Conservation (phyloP, 1,139 yeast genomes). For the Taiozyma sp. region DNA sequence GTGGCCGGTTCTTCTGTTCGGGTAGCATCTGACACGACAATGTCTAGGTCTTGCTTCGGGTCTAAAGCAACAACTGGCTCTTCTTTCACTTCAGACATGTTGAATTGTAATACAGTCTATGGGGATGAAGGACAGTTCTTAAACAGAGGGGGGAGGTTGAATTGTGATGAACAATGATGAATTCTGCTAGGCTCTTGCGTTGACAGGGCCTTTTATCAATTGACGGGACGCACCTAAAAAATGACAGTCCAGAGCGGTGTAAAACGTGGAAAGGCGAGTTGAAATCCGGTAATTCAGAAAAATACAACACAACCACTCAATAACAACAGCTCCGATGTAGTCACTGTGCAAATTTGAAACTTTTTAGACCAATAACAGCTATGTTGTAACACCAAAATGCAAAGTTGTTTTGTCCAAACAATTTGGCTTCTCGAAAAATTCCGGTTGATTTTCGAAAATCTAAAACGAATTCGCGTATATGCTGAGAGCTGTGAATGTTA, state of each 20-base stretch:
- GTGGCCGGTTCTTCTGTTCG: neutral
- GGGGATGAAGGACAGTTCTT: neutral
- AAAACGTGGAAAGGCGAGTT: neutral
- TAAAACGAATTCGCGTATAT: neutral
- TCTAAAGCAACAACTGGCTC: neutral
- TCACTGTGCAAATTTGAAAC: neutral
- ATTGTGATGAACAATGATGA: neutral
- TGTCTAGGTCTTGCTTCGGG: slow-evolving; percentile 6
- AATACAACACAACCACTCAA: neutral
- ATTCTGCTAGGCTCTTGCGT: neutral
- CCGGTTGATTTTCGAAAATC: neutral
- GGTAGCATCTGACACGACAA: slow-evolving; percentile 5
- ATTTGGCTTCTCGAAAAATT: neutral
- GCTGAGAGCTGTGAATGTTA: too few species aligned
- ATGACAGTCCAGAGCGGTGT: neutral
- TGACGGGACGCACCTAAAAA: neutral
- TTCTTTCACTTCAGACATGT: neutral
- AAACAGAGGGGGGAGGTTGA: neutral
- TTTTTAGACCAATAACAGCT: neutral
- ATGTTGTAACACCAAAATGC: too few species aligned
- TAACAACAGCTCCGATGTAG: neutral
- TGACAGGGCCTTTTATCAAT: neutral
- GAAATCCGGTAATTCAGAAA: neutral
- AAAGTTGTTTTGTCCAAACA: neutral
- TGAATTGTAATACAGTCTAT: neutral